Base-by-base conservation (phyloP, 2,329 filamentous ascomycete genomes). In the Aspergillus niger region DNA sequence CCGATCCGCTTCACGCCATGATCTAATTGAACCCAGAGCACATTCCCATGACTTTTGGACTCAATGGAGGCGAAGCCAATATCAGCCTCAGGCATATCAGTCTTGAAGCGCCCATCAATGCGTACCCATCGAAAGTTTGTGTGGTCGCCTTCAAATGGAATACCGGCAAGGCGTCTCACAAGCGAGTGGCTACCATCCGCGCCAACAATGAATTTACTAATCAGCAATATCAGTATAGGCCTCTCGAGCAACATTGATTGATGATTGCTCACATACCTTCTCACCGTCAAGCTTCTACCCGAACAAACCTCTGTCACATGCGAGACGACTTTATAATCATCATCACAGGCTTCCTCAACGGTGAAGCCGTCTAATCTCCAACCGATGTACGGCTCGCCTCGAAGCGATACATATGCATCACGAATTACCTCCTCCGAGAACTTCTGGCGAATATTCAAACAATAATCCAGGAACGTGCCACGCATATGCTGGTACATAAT, bases 361-460 rank as follows among this genome's bases (percentile, higher is more conserved):
- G 8, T 10, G 20, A 44, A 58, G 17, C 30, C 17, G 2, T 51
- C 49, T 13, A 43, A 17, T 36, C 52, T 49, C 24, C 44, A 51
- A 3, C 17, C 36, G 4, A 39, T 28, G 24, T 58, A 58, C 7
- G 24, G 38, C 26, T 22, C 36, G 26, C 30, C 49, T 2, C 48
- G 38, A 15, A 79, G 52, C 59, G 76, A 72, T n/a, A 72, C 70
- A 44, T 55, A 48, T 2, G 39, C 49, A 6, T n/a, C 52, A 4
- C 83, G 76, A 55, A 85, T 81, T 44, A 85, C 80, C 11, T 81
- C 79, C 65, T 86, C 83, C 6, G 82, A 80, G 66, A 83, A 85
- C 67, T 82, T 85, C 70, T 86, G 83, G 15, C 83, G 75, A 56
- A 86, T 66, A 1, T 85, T 82, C n/a, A 85, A 72, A 0, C 79